A percentile compares a stretch with the other conserved stretches of the same genome.
Evolutionary conservation across 78 protist species (phyloP).

Genomic region (Chrysochromulina parva): DNA sequence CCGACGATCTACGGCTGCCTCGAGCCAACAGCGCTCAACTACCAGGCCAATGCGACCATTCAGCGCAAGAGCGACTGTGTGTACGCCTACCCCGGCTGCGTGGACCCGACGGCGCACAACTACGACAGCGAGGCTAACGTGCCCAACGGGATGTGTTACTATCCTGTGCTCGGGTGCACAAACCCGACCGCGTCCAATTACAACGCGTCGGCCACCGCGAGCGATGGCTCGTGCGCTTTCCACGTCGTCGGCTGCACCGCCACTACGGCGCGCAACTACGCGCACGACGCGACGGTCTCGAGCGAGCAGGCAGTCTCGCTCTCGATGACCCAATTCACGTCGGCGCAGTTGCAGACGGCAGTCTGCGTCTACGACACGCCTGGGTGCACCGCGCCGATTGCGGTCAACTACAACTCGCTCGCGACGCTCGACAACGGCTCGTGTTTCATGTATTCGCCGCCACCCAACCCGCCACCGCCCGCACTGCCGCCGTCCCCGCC

Average conservation of each 20-base stretch:
- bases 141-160: background rate
- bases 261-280: background rate
- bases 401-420: background rate
- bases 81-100: too few relatives aligned
- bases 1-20: too few relatives aligned
- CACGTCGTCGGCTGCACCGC: background rate
- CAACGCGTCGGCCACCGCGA: background rate
- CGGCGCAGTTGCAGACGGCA: background rate
- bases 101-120: background rate
- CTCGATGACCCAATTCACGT: too few relatives aligned
- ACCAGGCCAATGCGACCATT: too few relatives aligned
- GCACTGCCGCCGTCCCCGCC: too few relatives aligned
- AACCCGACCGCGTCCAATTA: background rate
- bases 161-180: background rate
- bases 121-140: background rate
- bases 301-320: background rate
- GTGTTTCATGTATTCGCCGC: background rate
- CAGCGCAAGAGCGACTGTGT: too few relatives aligned
- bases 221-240: background rate
- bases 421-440: conserved; percentile 6
- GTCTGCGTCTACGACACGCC: too few relatives aligned
- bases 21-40: too few relatives aligned
- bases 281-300: background rate
- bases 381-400: background rate
- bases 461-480: too few relatives aligned